Conservation (phyloP, 441 rosid species). For the Gossypium davidsonii region DNA sequence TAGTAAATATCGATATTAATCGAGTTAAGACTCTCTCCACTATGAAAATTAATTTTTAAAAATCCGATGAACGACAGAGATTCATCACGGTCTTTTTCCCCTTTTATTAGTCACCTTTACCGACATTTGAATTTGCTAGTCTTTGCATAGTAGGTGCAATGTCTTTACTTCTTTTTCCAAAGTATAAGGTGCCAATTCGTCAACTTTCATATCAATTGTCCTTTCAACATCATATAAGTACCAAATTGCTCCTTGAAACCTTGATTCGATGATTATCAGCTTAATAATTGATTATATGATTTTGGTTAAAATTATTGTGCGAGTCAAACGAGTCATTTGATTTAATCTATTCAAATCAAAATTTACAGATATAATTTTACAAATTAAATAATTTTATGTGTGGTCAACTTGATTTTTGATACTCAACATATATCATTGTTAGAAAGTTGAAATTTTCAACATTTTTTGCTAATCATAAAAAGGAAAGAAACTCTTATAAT, state of each 20-base stretch:
- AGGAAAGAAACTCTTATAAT: background rate
- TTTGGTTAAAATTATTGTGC: no score
- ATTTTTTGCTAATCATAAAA: background rate
- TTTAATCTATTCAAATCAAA: no score
- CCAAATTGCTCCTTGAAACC: background rate
- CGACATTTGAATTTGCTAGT: background rate
- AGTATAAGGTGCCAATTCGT: background rate
- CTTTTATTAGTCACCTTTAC: background rate
- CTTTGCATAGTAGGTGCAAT: background rate
- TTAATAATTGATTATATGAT: background rate
- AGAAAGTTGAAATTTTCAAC: background rate
- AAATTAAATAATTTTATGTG: background rate
- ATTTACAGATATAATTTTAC: background rate
- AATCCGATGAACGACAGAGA: no score
- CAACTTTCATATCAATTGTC: background rate
- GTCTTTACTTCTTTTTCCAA: background rate
- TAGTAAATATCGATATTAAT: no score
- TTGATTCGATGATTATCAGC: background rate
- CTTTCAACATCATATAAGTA: background rate
- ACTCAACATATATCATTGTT: background rate
- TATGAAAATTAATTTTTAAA: no score
- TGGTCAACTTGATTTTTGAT: background rate
- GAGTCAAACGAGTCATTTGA: no score
- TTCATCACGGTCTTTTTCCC: background rate
- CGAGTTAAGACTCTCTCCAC: fast-evolving